Evolutionary conservation across 768 basidiomycete species (phyloP), one percentile per base, ranked within the genome.

Genomic region (Leccinum uliginosum): DNA sequence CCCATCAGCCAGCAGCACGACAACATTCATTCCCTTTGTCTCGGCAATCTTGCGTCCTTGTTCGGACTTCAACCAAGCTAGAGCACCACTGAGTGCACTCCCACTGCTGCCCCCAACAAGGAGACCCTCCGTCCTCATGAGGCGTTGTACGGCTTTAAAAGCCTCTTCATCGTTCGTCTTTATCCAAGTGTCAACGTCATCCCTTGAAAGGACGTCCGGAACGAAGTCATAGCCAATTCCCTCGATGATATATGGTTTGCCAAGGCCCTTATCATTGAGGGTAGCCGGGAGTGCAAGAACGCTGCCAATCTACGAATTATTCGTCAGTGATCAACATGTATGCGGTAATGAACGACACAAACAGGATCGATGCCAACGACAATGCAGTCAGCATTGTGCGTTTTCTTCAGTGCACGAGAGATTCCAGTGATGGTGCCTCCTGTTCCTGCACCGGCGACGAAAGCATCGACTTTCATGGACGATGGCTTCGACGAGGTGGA

Each of bases 141-240:
- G 68, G 32, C 77, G 71, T 57, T 86, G 79, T 7, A 92, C 88
- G 15, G 86, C 85, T 9, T 77, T 78, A 64, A 94, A 97, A 0
- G 93, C 80, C 45, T 91, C 89, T 3, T 86, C 78, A 63, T 98
- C 97, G 1, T 74, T 76, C 0, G 87, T 86, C 80, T 98, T 98
- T 59, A 93, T 71, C 97, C 91, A 93, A n/a, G 67, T 57, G 65
- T 94, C 82, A 50, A 98, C 76, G 27, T 83, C 78, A 0, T 60
- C 63, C 49, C 87, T 89, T 35, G 86, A 84, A 40, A 98, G 80
- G 2, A 95, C 95, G 44, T 90, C 82, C 1, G 96, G 95, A 46
- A 96, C 68, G 67, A 96, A 96, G 71, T 96, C 93, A 63, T 94
- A 93, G 26, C 97, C 97, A 53, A 98, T 98, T n/a, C 97, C 97